A percentile compares a stretch with the other conserved stretches of the same genome.
phyloP scores from a whole-genome alignment of 2,329 filamentous ascomycete genomes.

The Beauveria medogensis region DNA sequence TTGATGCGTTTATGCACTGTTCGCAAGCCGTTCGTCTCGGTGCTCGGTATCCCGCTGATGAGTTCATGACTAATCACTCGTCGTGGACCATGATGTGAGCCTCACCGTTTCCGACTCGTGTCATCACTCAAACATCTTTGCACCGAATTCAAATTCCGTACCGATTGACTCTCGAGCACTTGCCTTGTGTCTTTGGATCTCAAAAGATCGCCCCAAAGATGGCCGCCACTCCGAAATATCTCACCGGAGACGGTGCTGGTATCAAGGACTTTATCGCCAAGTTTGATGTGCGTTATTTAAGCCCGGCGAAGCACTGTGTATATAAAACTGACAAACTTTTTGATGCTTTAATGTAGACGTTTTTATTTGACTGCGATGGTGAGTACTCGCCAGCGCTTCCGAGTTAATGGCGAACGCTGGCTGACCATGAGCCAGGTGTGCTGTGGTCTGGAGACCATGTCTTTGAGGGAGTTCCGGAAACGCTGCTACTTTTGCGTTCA shows the following conservation, averaged over 20 bases:
- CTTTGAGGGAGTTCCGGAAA: constrained; percentile 79
- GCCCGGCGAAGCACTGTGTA: neutral
- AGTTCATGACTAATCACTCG: constrained; percentile 3
- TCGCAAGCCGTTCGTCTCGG: neutral
- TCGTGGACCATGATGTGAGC: neutral
- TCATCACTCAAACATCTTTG: neutral
- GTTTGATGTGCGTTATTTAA: constrained; percentile 69
- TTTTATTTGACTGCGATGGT: constrained; percentile 98
- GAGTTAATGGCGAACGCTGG: neutral
- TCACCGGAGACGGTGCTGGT: constrained; percentile 70
- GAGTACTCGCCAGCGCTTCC: constrained; percentile 19
- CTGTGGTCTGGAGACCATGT: constrained; percentile 93
- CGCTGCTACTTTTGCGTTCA: constrained; percentile 70
- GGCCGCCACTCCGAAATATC: constrained; percentile 43
- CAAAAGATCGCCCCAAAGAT: neutral
- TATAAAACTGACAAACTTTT: neutral
- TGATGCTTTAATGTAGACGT: constrained; percentile 51
- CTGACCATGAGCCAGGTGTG: constrained; percentile 54
- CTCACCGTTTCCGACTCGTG: neutral
- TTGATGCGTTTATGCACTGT: neutral
- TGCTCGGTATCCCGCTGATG: neutral
- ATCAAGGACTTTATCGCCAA: constrained; percentile 78
- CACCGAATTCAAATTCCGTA: neutral
- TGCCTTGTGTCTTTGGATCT: neutral
- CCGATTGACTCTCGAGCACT: neutral